Base-by-base conservation (phyloP, 2,329 filamentous ascomycete genomes). In the Ceratocystis variospora region DNA sequence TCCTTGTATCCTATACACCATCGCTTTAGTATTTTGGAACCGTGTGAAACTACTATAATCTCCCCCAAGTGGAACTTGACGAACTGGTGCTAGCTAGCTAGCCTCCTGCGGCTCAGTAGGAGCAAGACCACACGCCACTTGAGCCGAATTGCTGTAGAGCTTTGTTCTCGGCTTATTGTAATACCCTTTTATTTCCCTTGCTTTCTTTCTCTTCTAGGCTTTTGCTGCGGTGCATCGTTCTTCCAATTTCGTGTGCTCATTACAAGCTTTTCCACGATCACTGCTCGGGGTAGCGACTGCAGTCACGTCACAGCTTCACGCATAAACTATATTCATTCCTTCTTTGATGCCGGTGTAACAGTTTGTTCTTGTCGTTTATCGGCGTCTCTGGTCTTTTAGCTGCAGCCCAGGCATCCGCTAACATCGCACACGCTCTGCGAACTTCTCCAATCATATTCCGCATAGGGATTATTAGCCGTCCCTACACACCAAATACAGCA, bases 401-500 rank as follows among this genome's bases (percentile, higher is more conserved):
- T 41, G 37, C 37, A 41, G 10, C 37, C 10, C 37, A 41, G 37
- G 0, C 10, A 41, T 41, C 37, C 37, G 37, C 10, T 1, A 41
- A 15, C 10, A 41, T 41, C 37, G 37, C 37, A 41, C 37, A 41
- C 37, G 10, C 37, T 41, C 37, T 41, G 37, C 37, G 10, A 41
- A 41, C 37, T 12, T 41, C 37, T 41, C 37, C 37, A 41, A 41
- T 41, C 10, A 12, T 41, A 41, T 41, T 1, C 10, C 37, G 10
- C 12, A 12, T 12, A 41, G 10, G 12, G 37, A 41, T 41, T 41
- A 41, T 15, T 41, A 41, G 37, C 37, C 28, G 5, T n/a, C n/a
- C 48, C 45, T 19, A 33, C 22, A 25, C n/a, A 50, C 1, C 19
- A 50, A 62, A 44, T 6, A 78, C 78, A 77, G 78, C 76, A 68